A percentile compares a stretch with the other conserved stretches of the same genome.
These are phyloP conservation scores for Leishmania major DNA, from an alignment of 208 protist genomes.

Conservation along the genomic window DNA sequence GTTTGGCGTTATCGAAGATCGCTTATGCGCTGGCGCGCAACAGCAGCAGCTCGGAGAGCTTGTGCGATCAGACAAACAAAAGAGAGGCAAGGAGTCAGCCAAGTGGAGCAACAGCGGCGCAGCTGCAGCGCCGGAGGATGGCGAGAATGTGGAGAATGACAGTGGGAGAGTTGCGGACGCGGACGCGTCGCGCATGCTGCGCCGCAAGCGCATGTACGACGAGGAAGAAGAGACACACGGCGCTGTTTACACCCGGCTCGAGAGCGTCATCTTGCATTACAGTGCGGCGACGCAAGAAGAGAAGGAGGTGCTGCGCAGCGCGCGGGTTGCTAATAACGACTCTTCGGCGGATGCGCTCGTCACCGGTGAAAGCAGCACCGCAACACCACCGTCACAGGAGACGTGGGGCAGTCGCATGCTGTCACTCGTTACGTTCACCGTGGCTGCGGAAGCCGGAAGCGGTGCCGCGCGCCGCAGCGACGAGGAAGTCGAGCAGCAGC, in stretches of 20 bases:
- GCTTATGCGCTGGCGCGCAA: constrained; percentile 4
- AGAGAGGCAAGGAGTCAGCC: neutral
- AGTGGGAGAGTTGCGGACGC: constrained; percentile 6
- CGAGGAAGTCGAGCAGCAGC: constrained; percentile 28
- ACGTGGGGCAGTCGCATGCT: constrained; percentile 32
- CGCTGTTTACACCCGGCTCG: constrained; percentile 25
- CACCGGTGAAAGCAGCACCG: constrained; percentile 2
- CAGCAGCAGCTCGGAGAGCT: neutral
- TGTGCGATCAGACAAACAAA: neutral
- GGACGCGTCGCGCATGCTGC: constrained; percentile 14
- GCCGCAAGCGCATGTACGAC: constrained; percentile 15
- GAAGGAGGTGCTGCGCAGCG: constrained; percentile 21
- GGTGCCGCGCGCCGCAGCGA: constrained; percentile 4
- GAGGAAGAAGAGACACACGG: constrained; percentile 22
- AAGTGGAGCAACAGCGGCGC: neutral
- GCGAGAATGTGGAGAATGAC: neutral
- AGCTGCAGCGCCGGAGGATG: neutral
- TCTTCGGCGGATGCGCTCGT: neutral
- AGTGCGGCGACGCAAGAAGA: constrained; percentile 17
- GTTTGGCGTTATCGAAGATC: constrained; percentile 30
- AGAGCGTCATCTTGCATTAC: constrained; percentile 26
- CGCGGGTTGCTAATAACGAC: constrained; percentile 5
- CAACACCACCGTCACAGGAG: neutral
- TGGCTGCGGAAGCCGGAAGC: neutral
- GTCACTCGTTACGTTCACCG: constrained; percentile 19